These are phyloP conservation scores for Rhexocercosporidium sp. DNA, from an alignment of 2,329 filamentous ascomycete species.

Conservation along the genomic window DNA sequence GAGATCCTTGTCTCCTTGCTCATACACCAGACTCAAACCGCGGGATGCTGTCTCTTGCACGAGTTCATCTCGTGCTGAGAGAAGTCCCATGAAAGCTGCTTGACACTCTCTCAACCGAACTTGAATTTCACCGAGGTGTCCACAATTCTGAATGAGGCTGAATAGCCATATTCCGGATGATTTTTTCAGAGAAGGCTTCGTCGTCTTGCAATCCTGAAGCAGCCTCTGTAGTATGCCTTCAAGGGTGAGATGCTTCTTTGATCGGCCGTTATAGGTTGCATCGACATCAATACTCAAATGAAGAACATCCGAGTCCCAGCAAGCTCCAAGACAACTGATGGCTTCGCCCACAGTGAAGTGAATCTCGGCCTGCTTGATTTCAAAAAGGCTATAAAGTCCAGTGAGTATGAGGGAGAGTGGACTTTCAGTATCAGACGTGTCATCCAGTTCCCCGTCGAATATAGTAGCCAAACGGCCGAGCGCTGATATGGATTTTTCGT, in stretches of 20 bases:
- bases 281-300: slow-evolving; percentile 79
- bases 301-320: slow-evolving; percentile 85
- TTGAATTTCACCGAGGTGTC: slow-evolving; percentile 77
- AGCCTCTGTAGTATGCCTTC: slow-evolving; percentile 66
- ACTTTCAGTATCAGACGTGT: slow-evolving; percentile 43
- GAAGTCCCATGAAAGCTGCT: slow-evolving; percentile 82
- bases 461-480: slow-evolving; percentile 78
- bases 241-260: slow-evolving; percentile 47
- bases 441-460: slow-evolving; percentile 50
- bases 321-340: slow-evolving; percentile 74
- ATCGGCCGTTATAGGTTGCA: slow-evolving; percentile 48
- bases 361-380: slow-evolving; percentile 83
- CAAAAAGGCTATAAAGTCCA: slow-evolving; percentile 77
- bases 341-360: slow-evolving; percentile 93
- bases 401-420: slow-evolving; percentile 63
- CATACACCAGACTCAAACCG: slow-evolving; percentile 90
- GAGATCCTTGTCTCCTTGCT: slow-evolving; percentile 81
- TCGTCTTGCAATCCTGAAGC: slow-evolving; percentile 77
- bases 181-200: slow-evolving; percentile 88
- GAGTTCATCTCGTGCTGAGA: slow-evolving; percentile 88
- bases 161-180: slow-evolving; percentile 96
- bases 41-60: slow-evolving; percentile 95
- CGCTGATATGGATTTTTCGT: slow-evolving; percentile 80
- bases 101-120: slow-evolving; percentile 78
- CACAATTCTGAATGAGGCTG: slow-evolving; percentile 88